Conservation (phyloP, 805 yeast genomes). For the Sugiyamaella americana region DNA sequence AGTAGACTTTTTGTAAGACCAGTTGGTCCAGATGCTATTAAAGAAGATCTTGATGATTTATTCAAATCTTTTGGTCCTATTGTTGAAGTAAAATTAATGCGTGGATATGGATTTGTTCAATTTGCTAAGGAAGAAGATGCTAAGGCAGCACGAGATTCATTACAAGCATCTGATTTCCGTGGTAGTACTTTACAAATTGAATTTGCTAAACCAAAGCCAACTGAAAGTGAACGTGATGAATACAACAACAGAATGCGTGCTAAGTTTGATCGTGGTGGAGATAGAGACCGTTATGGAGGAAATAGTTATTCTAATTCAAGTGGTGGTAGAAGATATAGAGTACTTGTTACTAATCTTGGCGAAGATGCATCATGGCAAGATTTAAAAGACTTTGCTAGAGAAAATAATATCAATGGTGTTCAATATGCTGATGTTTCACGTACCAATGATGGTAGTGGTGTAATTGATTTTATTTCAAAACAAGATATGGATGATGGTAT, state of each 20-base stretch:
- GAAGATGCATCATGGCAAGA: constrained; percentile 46
- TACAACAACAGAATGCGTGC: constrained; percentile 15
- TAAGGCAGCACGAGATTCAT: constrained; percentile 23
- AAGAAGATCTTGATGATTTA: constrained; percentile 38
- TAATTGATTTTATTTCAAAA: constrained; percentile 37
- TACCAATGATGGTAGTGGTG: constrained; percentile 33
- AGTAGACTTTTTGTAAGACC: constrained; percentile 15
- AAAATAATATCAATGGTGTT: constrained; percentile 39
- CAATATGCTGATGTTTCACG: constrained; percentile 34
- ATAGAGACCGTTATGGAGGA: constrained; percentile 14
- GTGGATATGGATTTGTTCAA: constrained; percentile 32
- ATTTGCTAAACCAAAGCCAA: constrained; percentile 31
- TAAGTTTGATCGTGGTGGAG: constrained; percentile 18
- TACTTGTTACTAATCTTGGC: constrained; percentile 25
- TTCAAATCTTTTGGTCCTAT: constrained; percentile 48
- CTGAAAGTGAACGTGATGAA: constrained; percentile 19
- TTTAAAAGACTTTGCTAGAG: constrained; percentile 61
- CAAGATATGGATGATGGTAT: constrained; percentile 70
- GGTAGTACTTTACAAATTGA: constrained; percentile 33
- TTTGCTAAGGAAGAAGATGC: constrained; percentile 29
- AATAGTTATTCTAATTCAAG: constrained; percentile 12
- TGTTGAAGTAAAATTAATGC: constrained; percentile 50
- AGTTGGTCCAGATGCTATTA: constrained; percentile 10
- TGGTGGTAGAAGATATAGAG: constrained; percentile 20
- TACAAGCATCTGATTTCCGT: constrained; percentile 29